phyloP scores from a whole-genome alignment of 2,329 filamentous ascomycete species.

The Mycogone perniciosa region DNA sequence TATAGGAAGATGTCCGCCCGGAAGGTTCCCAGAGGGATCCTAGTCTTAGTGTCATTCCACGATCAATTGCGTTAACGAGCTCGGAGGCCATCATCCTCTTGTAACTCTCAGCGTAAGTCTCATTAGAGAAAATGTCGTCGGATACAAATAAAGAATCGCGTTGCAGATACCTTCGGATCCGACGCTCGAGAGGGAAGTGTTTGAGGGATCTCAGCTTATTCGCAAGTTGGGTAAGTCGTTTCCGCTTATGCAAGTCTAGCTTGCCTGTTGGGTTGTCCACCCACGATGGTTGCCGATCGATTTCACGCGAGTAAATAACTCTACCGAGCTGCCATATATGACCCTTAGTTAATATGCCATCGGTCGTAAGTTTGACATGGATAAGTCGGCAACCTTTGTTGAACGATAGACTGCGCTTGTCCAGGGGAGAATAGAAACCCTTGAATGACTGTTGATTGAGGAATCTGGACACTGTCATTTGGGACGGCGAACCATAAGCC shows the following conservation, averaged over 20 bases:
- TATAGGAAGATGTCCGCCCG: too few relatives aligned
- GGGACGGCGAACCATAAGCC: not conserved
- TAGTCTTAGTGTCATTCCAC: not conserved
- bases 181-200: not conserved
- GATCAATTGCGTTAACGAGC: not conserved
- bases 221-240: conserved; percentile 4
- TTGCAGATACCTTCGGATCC: not conserved
- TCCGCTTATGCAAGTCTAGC: conserved; percentile 13
- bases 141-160: too few relatives aligned
- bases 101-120: not conserved
- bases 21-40: not conserved
- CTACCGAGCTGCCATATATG: conserved; percentile 22
- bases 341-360: conserved; percentile 18
- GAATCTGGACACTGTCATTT: conserved; percentile 9
- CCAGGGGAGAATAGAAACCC: conserved; percentile 14
- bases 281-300: conserved; percentile 11
- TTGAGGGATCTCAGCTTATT: not conserved
- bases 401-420: conserved; percentile 17
- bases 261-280: conserved; percentile 10
- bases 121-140: not conserved
- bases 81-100: not conserved
- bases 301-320: conserved; percentile 13
- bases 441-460: conserved; percentile 17
- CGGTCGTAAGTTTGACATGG: conserved; percentile 12
- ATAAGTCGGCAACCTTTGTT: conserved; percentile 23